These are phyloP conservation scores for Metschnikowia colocasiae DNA, from an alignment of 805 yeast genomes.

Conservation along the genomic window DNA sequence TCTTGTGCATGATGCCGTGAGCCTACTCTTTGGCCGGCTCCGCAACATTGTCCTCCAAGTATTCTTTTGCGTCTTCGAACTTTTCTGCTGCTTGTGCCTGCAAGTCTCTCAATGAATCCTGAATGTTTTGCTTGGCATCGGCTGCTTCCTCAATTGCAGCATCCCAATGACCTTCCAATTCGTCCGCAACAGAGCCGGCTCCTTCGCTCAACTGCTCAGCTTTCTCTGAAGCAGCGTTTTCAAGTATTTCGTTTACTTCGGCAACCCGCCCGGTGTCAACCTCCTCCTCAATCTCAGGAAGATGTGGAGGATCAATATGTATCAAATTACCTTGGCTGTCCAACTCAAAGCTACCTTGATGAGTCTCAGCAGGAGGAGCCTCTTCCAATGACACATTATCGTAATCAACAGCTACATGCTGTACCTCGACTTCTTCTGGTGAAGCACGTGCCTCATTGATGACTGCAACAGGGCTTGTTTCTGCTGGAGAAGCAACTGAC, in stretches of 20 bases:
- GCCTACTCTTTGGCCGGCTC: background rate
- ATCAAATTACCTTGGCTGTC: slow-evolving; percentile 9
- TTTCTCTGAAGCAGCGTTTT: background rate
- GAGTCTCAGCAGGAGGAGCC: slow-evolving; percentile 18
- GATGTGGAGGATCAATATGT: slow-evolving; percentile 13
- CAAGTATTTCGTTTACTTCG: background rate
- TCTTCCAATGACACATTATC: slow-evolving; percentile 8
- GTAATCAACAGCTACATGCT: background rate
- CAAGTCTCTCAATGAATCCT: background rate
- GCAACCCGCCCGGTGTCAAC: slow-evolving; percentile 3
- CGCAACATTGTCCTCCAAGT: background rate
- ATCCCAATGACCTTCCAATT: background rate
- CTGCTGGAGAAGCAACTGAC: slow-evolving; percentile 5
- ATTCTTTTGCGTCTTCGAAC: slow-evolving; percentile 1
- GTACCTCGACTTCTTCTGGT: slow-evolving; percentile 7
- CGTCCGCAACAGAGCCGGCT: background rate
- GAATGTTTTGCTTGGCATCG: slow-evolving; percentile 3
- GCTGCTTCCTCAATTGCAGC: slow-evolving; percentile 6
- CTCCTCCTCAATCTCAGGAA: slow-evolving; percentile 14
- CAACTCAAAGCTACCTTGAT: slow-evolving; percentile 13
- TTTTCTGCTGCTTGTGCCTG: background rate
- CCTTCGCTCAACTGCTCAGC: slow-evolving; percentile 1
- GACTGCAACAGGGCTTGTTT: slow-evolving; percentile 7
- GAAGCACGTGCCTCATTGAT: slow-evolving; percentile 13
- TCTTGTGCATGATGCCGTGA: slow-evolving; percentile 6